These are phyloP conservation scores for Phytophthora idaei DNA, from an alignment of 352 stramenopile species.

Conservation along the genomic window DNA sequence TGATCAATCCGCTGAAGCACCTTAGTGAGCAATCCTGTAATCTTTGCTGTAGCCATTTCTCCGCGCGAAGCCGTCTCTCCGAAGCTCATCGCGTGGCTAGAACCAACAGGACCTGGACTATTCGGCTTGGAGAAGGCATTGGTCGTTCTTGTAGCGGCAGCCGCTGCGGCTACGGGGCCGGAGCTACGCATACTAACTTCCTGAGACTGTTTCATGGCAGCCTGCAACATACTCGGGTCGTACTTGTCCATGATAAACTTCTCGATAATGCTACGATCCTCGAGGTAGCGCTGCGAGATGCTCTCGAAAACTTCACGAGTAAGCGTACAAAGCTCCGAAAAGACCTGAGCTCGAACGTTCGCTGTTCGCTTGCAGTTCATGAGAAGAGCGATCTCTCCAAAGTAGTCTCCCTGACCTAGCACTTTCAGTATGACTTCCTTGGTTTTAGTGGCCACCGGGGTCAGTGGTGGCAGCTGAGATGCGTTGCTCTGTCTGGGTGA, in stretches of 20 bases:
- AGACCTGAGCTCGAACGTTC: conserved; percentile 72
- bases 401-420: conserved; percentile 79
- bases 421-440: conserved; percentile 75
- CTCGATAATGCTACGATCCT: conserved; percentile 82
- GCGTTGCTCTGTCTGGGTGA: conserved; percentile 13
- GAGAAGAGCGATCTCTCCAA: conserved; percentile 79
- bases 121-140: conserved; percentile 4
- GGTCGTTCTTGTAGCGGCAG: conserved; percentile 9
- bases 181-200: conserved; percentile 60
- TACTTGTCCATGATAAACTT: conserved; percentile 90
- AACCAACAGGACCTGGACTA: not conserved
- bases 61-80: conserved; percentile 18
- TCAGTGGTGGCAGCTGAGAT: conserved; percentile 6
- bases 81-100: conserved; percentile 22
- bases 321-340: conserved; percentile 79
- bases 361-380: conserved; percentile 88
- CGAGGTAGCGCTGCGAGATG: conserved; percentile 75
- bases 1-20: conserved; percentile 59
- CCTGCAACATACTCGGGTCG: conserved; percentile 73
- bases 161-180: conserved; percentile 17
- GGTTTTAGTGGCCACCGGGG: conserved; percentile 9
- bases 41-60: conserved; percentile 27
- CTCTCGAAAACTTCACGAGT: conserved; percentile 79
- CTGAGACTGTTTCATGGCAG: conserved; percentile 77
- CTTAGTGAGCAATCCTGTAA: conserved; percentile 42